Percentiles rank a stretch among this genome's conserved stretches.
Evolutionary conservation across 768 basidiomycete species (phyloP).

Genomic region (Termitomyces heimii): DNA sequence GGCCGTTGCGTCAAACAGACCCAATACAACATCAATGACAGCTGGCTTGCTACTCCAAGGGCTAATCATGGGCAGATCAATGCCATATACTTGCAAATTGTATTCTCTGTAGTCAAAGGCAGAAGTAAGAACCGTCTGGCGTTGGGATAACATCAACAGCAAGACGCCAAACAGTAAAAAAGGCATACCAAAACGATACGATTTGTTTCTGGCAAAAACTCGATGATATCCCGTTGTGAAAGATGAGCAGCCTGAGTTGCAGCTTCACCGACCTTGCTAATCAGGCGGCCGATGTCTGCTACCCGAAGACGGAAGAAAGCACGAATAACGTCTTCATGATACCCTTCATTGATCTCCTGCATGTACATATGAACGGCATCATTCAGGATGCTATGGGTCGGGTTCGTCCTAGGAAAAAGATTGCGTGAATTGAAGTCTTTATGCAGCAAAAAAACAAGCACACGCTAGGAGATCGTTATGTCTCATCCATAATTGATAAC

Average conservation of each 20-base stretch:
- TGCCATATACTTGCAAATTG: slow-evolving; percentile 70
- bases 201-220: slow-evolving; percentile 62
- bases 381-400: slow-evolving; percentile 58
- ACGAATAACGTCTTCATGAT: slow-evolving; percentile 73
- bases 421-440: not conserved
- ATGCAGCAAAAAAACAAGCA: not conserved
- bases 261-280: slow-evolving; percentile 54
- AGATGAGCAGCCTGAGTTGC: slow-evolving; percentile 37
- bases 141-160: not conserved
- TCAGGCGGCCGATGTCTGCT: slow-evolving; percentile 57
- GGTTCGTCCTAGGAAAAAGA: slow-evolving; percentile 36
- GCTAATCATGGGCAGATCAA: slow-evolving; percentile 61
- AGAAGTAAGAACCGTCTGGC: slow-evolving; percentile 65
- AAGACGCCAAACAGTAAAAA: not conserved
- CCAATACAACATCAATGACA: slow-evolving; percentile 62
- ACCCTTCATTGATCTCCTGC: slow-evolving; percentile 44
- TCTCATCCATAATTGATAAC: slow-evolving; percentile 73
- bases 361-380: slow-evolving; percentile 69
- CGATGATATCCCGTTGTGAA: slow-evolving; percentile 35
- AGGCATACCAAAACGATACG: slow-evolving; percentile 57
- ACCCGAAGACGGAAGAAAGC: slow-evolving; percentile 77
- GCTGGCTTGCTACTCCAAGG: slow-evolving; percentile 79
- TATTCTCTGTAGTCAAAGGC: slow-evolving; percentile 72
- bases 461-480: slow-evolving; percentile 66
- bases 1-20: slow-evolving; percentile 66